Evolutionary conservation across 2,329 filamentous ascomycete genomes (phyloP).

Genomic region (Cyphellophora attinorum): DNA sequence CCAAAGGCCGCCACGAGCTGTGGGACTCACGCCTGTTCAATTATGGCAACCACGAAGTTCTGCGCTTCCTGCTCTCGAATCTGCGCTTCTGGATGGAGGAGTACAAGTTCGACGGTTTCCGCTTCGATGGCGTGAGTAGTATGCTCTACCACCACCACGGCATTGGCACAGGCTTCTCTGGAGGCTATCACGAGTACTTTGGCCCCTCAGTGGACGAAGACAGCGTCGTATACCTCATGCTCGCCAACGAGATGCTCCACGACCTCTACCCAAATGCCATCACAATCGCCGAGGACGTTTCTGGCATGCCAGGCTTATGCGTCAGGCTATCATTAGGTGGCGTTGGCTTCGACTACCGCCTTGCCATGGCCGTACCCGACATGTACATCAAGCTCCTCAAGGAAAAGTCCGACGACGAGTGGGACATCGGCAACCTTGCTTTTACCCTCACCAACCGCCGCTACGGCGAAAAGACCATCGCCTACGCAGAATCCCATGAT

Average conservation of each 20-base stretch:
- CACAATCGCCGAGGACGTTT: constrained; percentile 93
- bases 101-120: constrained; percentile 92
- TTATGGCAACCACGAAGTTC: constrained; percentile 86
- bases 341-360: constrained; percentile 91
- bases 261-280: constrained; percentile 78
- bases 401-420: constrained; percentile 80
- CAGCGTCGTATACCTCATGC: constrained; percentile 86
- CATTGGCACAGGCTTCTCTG: constrained; percentile 96
- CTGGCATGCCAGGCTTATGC: constrained; percentile 96
- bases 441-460: constrained; percentile 86
- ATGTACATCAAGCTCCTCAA: constrained; percentile 99
- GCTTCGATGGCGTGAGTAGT: constrained; percentile 95
- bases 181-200: constrained; percentile 97
- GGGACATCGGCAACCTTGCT: constrained; percentile 78
- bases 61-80: constrained; percentile 93
- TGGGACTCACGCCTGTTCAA: constrained; percentile 98
- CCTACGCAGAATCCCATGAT: constrained; percentile 93
- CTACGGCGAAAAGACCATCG: constrained; percentile 96
- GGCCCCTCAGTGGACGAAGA: constrained; percentile 83
- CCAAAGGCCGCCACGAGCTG: constrained; percentile 75
- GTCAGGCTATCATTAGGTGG: constrained; percentile 76
- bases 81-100: constrained; percentile 99
- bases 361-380: constrained; percentile 96
- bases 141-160: constrained; percentile 97
- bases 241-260: constrained; percentile 94